phyloP scores from a whole-genome alignment of 352 stramenopile genomes.

The Phytophthora vignae region DNA sequence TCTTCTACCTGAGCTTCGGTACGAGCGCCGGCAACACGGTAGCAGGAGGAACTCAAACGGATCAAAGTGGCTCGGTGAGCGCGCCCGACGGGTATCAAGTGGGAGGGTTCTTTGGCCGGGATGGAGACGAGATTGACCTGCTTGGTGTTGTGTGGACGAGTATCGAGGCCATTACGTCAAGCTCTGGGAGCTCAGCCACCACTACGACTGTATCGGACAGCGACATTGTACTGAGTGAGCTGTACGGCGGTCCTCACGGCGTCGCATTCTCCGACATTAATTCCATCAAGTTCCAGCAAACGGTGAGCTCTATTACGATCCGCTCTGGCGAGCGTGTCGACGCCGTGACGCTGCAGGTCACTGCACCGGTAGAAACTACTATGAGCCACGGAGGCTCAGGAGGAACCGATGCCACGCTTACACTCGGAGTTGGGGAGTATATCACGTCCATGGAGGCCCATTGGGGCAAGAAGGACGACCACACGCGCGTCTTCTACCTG shows the following conservation, averaged over 20 bases:
- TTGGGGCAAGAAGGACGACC: conserved; percentile 34
- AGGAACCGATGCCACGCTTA: conserved; percentile 23
- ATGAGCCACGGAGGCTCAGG: conserved; percentile 31
- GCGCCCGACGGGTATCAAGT: conserved; percentile 31
- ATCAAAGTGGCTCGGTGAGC: conserved; percentile 21
- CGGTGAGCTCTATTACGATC: conserved; percentile 24
- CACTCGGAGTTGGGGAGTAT: conserved; percentile 28
- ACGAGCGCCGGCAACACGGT: conserved; percentile 29
- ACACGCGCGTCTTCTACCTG: conserved; percentile 35
- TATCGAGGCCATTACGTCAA: conserved; percentile 8
- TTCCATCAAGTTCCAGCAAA: conserved; percentile 25
- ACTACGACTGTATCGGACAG: conserved; percentile 13
- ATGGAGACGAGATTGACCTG: conserved; percentile 33
- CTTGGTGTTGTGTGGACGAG: conserved; percentile 33
- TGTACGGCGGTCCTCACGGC: conserved; percentile 30
- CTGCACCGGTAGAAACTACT: conserved; percentile 15
- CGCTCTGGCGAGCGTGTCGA: conserved; percentile 28
- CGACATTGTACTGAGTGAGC: conserved; percentile 26
- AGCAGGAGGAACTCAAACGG: conserved; percentile 22
- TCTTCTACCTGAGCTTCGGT: conserved; percentile 28
- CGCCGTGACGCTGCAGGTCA: conserved; percentile 27
- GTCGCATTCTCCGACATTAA: conserved; percentile 33
- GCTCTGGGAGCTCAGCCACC: not conserved
- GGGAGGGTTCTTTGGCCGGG: conserved; percentile 32
- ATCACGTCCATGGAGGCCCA: conserved; percentile 36